Evolutionary conservation across 768 basidiomycete genomes (phyloP).

Genomic region (Leccinum longicurvipes): DNA sequence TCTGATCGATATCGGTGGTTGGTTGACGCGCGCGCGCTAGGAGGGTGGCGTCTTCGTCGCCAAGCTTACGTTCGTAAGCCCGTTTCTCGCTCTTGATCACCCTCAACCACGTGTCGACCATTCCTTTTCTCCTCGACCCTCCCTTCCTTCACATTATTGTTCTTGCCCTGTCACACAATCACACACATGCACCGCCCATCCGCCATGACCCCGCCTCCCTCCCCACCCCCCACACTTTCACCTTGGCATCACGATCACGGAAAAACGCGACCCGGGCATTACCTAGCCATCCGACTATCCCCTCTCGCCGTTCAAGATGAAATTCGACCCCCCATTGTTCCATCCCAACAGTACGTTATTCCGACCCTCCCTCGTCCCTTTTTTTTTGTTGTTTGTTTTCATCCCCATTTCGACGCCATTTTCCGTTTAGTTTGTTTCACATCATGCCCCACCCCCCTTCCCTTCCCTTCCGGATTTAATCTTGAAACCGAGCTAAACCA

Average conservation of each 20-base stretch:
- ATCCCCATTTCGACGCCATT: background rate
- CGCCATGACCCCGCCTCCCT: background rate
- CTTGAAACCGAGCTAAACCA: background rate
- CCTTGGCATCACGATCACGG: background rate
- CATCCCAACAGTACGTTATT: constrained; percentile 90
- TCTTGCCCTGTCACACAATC: background rate
- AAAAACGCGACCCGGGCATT: background rate
- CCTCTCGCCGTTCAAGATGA: constrained; percentile 98
- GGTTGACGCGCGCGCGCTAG: constrained; percentile 34
- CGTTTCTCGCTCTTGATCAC: constrained; percentile 11
- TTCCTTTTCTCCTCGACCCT: no score
- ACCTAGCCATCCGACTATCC: constrained; percentile 86
- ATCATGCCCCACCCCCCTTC: background rate
- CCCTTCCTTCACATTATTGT: background rate
- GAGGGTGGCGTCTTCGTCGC: constrained; percentile 96
- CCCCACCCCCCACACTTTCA: background rate
- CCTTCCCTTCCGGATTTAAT: background rate
- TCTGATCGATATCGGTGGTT: background rate
- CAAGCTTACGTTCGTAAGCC: constrained; percentile 82
- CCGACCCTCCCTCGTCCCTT: background rate
- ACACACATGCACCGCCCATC: background rate
- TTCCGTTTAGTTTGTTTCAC: background rate
- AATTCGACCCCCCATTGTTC: constrained; percentile 93
- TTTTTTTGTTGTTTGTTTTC: no score
- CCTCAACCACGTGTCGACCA: background rate